Evolutionary conservation across 2,329 filamentous ascomycete genomes (phyloP).

Genomic region (Fusarium fujikuroi): DNA sequence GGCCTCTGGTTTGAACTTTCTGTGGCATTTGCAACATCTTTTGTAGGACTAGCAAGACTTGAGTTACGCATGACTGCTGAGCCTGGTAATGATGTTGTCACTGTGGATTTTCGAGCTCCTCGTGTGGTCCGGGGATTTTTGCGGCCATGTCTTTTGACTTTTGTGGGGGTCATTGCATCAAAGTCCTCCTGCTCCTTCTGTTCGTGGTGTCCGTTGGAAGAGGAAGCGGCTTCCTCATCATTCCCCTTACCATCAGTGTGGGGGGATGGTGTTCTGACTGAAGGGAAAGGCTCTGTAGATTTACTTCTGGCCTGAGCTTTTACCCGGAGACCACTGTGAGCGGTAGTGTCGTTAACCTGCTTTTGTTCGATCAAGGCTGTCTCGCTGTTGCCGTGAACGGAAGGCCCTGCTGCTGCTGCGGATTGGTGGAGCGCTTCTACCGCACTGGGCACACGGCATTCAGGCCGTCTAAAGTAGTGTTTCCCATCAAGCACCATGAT

Average conservation of each 20-base stretch:
- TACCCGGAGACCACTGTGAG: not conserved
- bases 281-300: slow-evolving; percentile 4
- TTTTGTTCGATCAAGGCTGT: not conserved
- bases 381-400: slow-evolving; percentile 23
- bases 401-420: slow-evolving; percentile 39
- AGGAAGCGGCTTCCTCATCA: not conserved
- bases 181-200: slow-evolving; percentile 12
- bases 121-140: slow-evolving; percentile 24
- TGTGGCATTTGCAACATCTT: not conserved
- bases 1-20: not conserved
- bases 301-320: slow-evolving; percentile 12
- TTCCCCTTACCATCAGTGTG: not conserved
- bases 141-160: slow-evolving; percentile 11
- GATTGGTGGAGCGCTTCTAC: slow-evolving; percentile 46
- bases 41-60: slow-evolving; percentile 14
- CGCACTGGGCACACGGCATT: slow-evolving; percentile 21
- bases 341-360: not conserved
- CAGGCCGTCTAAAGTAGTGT: slow-evolving; percentile 42
- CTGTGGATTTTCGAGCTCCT: slow-evolving; percentile 9
- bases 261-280: not conserved
- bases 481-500: slow-evolving; percentile 32
- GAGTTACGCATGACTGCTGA: slow-evolving; percentile 35
- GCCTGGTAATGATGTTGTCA: slow-evolving; percentile 39
- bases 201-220: not conserved
- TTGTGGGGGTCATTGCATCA: slow-evolving; percentile 37